Evolutionary conservation across 1,284 basidiomycete species (phyloP).

Genomic region (Neonothopanus nambi): DNA sequence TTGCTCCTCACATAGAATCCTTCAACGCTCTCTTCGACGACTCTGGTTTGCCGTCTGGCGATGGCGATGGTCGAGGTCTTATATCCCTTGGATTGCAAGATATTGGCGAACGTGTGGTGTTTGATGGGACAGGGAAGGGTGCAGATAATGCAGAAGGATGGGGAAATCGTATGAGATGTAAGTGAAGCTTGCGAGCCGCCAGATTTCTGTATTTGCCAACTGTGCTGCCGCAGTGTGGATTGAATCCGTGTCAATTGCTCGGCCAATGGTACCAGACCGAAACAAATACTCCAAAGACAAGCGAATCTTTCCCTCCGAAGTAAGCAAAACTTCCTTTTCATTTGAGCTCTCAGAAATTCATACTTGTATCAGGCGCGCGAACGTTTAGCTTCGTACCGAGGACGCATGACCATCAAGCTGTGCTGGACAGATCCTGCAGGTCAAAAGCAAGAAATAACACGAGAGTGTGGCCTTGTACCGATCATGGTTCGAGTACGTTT

Average conservation of each 20-base stretch:
- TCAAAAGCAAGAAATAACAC: conserved; percentile 74
- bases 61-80: conserved; percentile 79
- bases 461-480: conserved; percentile 91
- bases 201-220: not conserved
- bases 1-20: conserved; percentile 92
- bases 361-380: conserved; percentile 74
- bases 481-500: conserved; percentile 92
- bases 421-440: conserved; percentile 81
- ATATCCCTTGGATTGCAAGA: conserved; percentile 82
- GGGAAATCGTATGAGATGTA: conserved; percentile 83
- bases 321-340: conserved; percentile 32
- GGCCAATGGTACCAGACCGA: conserved; percentile 88
- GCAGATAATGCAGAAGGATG: conserved; percentile 55
- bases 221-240: conserved; percentile 75
- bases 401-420: conserved; percentile 88
- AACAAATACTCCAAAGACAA: conserved; percentile 77
- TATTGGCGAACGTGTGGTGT: conserved; percentile 88
- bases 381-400: conserved; percentile 89
- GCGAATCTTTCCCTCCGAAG: conserved; percentile 88
- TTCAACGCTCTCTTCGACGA: conserved; percentile 97
- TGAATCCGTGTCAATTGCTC: conserved; percentile 80
- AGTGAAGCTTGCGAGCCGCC: conserved; percentile 34
- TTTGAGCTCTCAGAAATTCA: not conserved
- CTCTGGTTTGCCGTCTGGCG: conserved; percentile 68
- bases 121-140: conserved; percentile 75